phyloP scores from a whole-genome alignment of 371 early-diverging fungal genomes.

The Lichtheimia hyalospora region DNA sequence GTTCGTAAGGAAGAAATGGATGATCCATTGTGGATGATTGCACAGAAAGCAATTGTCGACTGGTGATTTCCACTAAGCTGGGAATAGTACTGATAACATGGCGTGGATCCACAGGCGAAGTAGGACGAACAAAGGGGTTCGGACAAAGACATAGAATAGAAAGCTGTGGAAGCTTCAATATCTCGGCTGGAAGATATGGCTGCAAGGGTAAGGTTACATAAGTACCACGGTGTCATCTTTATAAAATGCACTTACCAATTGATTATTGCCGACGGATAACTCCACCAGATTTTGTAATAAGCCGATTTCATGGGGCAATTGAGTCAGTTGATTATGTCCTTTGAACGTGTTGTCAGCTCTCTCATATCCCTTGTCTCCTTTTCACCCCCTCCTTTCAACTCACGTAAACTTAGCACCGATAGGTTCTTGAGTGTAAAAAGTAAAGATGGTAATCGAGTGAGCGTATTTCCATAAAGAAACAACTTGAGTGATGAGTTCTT shows the following conservation, averaged over 20 bases:
- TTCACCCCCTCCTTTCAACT: slow-evolving; percentile 5
- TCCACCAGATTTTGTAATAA: slow-evolving; percentile 57
- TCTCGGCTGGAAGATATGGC: slow-evolving; percentile 36
- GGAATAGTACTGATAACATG: slow-evolving; percentile 14
- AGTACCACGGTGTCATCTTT: slow-evolving; percentile 1
- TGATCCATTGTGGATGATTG: background rate
- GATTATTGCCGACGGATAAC: slow-evolving; percentile 59
- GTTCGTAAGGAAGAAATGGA: slow-evolving; percentile 15
- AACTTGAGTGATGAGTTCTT: slow-evolving; percentile 48
- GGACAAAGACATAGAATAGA: slow-evolving; percentile 30
- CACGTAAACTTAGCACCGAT: slow-evolving; percentile 58
- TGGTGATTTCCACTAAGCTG: slow-evolving; percentile 25
- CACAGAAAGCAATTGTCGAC: slow-evolving; percentile 13
- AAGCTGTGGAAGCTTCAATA: slow-evolving; percentile 26
- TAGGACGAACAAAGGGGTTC: slow-evolving; percentile 27
- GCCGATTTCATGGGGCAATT: slow-evolving; percentile 57
- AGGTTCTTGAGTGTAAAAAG: slow-evolving; percentile 51
- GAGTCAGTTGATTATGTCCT: slow-evolving; percentile 52
- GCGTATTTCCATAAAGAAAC: slow-evolving; percentile 47
- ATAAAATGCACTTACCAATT: slow-evolving; percentile 38
- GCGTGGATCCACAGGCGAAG: slow-evolving; percentile 2
- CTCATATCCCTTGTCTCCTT: background rate
- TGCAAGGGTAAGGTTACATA: slow-evolving; percentile 3
- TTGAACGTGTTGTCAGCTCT: background rate
- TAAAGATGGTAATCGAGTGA: slow-evolving; percentile 35